These are phyloP conservation scores for Metarhizium sp. DNA, from an alignment of 2,329 filamentous ascomycete genomes.

Conservation along the genomic window DNA sequence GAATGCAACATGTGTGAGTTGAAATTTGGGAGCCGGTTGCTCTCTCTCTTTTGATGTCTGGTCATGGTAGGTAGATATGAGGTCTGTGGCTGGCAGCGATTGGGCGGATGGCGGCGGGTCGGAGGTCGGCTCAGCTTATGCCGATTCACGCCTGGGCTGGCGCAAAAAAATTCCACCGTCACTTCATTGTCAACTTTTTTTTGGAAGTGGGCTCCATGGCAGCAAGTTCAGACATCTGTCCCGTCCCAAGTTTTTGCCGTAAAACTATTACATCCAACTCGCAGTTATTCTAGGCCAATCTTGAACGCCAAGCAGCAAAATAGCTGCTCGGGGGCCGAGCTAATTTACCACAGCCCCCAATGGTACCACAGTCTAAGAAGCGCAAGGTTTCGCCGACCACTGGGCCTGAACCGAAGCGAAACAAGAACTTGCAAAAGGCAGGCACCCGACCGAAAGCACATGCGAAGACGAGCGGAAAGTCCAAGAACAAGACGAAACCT, in stretches of 20 bases:
- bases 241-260: too few relatives aligned
- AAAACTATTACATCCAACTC: too few relatives aligned
- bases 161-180: too few relatives aligned
- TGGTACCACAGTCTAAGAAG: slow-evolving; percentile 26
- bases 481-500: slow-evolving; percentile 7
- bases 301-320: background rate
- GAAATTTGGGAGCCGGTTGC: background rate
- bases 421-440: slow-evolving; percentile 16
- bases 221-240: too few relatives aligned
- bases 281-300: too few relatives aligned
- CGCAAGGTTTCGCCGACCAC: slow-evolving; percentile 26
- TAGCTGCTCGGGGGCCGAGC: background rate
- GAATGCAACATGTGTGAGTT: background rate
- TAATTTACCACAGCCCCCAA: slow-evolving; percentile 9
- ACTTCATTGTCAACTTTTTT: too few relatives aligned
- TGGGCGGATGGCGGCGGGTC: background rate
- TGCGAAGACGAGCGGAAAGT: background rate
- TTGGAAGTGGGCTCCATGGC: too few relatives aligned
- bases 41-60: too few relatives aligned
- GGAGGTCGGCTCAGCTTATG: background rate
- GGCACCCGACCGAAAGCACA: background rate
- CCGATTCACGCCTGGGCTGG: background rate
- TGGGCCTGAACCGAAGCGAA: slow-evolving; percentile 26
- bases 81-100: background rate
- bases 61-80: too few relatives aligned